Evolutionary conservation across 73 alveolate genomes (phyloP).

Genomic region (Diophrys sp.): DNA sequence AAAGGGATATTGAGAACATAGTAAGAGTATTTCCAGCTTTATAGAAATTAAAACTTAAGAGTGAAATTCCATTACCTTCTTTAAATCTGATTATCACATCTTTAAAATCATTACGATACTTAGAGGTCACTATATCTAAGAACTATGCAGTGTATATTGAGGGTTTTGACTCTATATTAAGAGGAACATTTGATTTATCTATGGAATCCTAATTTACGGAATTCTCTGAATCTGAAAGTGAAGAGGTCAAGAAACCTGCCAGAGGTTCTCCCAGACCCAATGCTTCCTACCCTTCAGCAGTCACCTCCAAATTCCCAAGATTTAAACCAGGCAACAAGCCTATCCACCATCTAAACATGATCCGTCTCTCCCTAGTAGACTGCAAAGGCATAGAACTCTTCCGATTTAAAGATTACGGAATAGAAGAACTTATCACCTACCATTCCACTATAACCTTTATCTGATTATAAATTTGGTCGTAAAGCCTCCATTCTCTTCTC

Average conservation of each 20-base stretch:
- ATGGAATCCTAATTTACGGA: no score
- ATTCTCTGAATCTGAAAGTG: no score
- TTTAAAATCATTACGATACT: neutral
- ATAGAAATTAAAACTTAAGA: neutral
- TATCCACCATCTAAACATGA: neutral
- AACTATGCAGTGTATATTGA: neutral
- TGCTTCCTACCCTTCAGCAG: neutral
- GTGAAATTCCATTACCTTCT: neutral
- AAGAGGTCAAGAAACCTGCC: neutral
- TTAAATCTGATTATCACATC: neutral
- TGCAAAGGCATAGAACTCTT: neutral
- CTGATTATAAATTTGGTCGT: no score
- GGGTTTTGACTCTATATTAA: neutral
- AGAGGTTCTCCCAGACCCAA: neutral
- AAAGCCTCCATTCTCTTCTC: no score
- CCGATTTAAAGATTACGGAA: neutral
- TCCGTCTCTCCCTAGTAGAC: neutral
- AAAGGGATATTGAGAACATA: neutral
- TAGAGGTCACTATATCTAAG: neutral
- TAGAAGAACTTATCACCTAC: neutral
- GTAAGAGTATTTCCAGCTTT: neutral
- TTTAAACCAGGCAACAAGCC: neutral
- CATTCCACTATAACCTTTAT: no score
- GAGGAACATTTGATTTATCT: neutral
- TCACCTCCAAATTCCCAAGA: neutral